Base-by-base conservation (phyloP, 129 eudicot species). In the Lonicera japonica region DNA sequence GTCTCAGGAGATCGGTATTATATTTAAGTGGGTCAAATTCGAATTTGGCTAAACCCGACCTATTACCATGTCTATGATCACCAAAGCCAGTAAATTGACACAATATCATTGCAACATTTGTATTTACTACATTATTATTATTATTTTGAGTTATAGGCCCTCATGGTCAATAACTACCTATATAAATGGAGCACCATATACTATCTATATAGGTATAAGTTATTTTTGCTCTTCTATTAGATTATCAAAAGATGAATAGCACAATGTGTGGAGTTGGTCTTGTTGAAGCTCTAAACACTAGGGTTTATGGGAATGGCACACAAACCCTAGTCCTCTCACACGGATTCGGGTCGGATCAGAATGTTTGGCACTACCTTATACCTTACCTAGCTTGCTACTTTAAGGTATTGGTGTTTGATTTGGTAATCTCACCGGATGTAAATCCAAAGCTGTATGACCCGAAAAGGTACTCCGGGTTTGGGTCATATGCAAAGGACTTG, bases 311-410 rank as follows among this genome's bases (percentile, higher is more conserved):
- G 9, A 61, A 61, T 21, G 52, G 21, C 2, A n/a, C 52, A 0
- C 29, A 55, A 21, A 61, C 66, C 21, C 66, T 61, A 15, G 29
- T 61, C n/a, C 51, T 61, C 11, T 38, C 53, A 13, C 66, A 61
- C 40, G 66, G 66, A n/a, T 61, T 16, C 40, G 66, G 66, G 8
- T 11, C 66, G n/a, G 66, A 61, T 39, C 66, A 61, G 19, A 61
- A 20, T 41, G 25, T 41, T 61, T 61, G 66, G 66, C 66, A 61
- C 3, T 36, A 38, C 25, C 52, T 61, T 5, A 39, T 61, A 23
- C 66, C 66, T 61, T 17, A 4, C 25, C 66, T 61, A 16, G 51
- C 66, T 14, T 61, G 23, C 66, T 61, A 20, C 29, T 61, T 61
- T 16, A 61, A 61, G 66, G 25, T 61, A n/a, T 51, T 61, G 54